Evolutionary conservation across 108 stramenopile genomes (phyloP).

Genomic region (Nitzschia sp.): DNA sequence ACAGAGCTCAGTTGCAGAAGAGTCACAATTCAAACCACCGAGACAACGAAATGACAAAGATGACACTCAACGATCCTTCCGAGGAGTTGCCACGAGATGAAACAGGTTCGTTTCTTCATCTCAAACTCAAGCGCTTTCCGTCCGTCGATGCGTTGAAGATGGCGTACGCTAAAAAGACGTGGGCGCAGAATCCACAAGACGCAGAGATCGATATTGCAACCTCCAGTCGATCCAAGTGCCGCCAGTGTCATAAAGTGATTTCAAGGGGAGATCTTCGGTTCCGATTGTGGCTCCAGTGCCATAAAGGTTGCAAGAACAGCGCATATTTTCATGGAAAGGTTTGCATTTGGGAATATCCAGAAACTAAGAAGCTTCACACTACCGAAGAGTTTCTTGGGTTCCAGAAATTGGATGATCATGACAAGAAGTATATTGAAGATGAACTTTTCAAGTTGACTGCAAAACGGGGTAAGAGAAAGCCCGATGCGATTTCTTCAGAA

Average conservation of each 20-base stretch:
- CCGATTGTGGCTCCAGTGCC: conserved; percentile 19
- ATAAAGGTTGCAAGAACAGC: conserved; percentile 25
- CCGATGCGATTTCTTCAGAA: not conserved
- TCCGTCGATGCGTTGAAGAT: conserved; percentile 13
- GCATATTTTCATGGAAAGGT: conserved; percentile 20
- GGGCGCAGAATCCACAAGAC: conserved; percentile 12
- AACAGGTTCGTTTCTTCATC: conserved; percentile 16
- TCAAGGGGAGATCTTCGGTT: conserved; percentile 6
- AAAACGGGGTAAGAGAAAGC: not conserved
- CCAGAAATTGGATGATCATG: not conserved
- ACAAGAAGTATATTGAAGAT: not conserved
- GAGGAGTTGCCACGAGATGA: conserved; percentile 10
- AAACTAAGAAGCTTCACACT: conserved; percentile 5
- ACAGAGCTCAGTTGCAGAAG: no score
- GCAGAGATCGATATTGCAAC: conserved; percentile 11
- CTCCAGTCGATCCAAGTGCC: conserved; percentile 6
- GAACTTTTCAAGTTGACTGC: conserved; percentile 1
- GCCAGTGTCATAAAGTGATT: conserved; percentile 20
- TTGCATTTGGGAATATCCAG: conserved; percentile 24
- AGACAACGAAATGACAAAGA: no score
- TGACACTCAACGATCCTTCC: no score
- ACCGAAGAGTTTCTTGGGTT: conserved; percentile 9
- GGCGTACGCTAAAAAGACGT: conserved; percentile 19
- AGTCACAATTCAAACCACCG: no score
- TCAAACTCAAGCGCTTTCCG: conserved; percentile 18